phyloP scores from a whole-genome alignment of 2,329 filamentous ascomycete genomes.

The Akanthomyces dipterigenus region DNA sequence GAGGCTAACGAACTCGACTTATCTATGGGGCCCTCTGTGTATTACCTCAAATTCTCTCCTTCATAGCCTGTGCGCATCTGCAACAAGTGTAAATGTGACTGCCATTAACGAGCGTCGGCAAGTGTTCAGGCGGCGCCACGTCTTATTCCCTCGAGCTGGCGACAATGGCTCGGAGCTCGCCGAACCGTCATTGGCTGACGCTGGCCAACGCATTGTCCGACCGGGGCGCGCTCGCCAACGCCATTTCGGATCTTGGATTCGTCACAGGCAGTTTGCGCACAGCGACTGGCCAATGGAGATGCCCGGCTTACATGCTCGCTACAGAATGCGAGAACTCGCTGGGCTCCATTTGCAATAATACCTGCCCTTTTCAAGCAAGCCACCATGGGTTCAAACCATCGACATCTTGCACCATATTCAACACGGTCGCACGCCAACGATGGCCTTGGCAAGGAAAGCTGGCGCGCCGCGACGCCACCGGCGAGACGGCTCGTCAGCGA shows the following conservation, averaged over 20 bases:
- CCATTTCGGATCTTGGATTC: background rate
- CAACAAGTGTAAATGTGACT: no score
- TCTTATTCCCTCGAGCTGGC: background rate
- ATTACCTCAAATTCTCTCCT: no score
- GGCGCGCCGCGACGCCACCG: background rate
- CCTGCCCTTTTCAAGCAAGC: slow-evolving; percentile 4
- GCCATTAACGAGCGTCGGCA: background rate
- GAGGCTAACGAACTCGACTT: background rate
- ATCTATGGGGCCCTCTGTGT: no score
- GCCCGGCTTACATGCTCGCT: background rate
- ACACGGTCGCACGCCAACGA: background rate
- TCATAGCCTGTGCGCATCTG: no score
- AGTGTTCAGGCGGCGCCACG: background rate
- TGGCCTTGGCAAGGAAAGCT: background rate
- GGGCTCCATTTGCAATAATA: background rate
- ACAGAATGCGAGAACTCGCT: background rate
- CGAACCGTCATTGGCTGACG: background rate
- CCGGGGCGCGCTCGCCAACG: background rate
- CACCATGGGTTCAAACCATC: background rate
- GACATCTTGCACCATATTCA: background rate
- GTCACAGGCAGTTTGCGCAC: background rate
- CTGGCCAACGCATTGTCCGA: background rate
- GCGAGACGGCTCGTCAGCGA: slow-evolving; percentile 1
- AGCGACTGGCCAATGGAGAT: no score
- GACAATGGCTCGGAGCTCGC: background rate